phyloP scores from a whole-genome alignment of 2,329 filamentous ascomycete genomes.

The Cladosporium sp. region DNA sequence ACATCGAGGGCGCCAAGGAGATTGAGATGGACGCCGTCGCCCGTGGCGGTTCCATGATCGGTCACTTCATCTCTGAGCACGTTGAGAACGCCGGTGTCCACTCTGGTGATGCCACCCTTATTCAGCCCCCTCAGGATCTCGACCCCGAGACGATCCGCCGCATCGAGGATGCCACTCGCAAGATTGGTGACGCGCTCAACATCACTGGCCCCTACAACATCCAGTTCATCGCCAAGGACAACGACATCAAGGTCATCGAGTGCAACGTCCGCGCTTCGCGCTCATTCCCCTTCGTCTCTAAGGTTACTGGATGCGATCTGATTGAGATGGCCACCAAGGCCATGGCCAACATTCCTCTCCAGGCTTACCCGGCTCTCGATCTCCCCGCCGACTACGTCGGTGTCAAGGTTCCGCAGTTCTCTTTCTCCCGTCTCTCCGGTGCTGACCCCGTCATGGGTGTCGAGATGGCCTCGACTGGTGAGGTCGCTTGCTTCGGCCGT shows the following conservation, averaged over 20 bases:
- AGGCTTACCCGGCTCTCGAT: slow-evolving; percentile 71
- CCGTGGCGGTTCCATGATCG: slow-evolving; percentile 78
- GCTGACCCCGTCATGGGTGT: slow-evolving; percentile 95
- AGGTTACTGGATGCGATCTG: slow-evolving; percentile 95
- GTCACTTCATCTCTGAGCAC: slow-evolving; percentile 97
- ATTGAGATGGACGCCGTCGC: slow-evolving; percentile 99
- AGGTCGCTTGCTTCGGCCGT: slow-evolving; percentile 91
- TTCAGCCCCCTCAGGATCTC: slow-evolving; percentile 89
- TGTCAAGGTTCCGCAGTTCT: slow-evolving; percentile 98
- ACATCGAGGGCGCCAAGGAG: slow-evolving; percentile 98
- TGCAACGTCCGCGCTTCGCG: slow-evolving; percentile 95
- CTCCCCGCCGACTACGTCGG: slow-evolving; percentile 79
- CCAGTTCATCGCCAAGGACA: slow-evolving; percentile 98
- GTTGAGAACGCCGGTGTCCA: slow-evolving; percentile 98
- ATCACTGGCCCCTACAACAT: slow-evolving; percentile 98
- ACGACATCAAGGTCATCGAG: slow-evolving; percentile 99
- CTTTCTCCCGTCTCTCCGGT: slow-evolving; percentile 92
- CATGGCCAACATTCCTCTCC: slow-evolving; percentile 78
- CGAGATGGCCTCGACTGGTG: slow-evolving; percentile 98
- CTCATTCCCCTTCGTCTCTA: slow-evolving; percentile 97
- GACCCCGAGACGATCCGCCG: slow-evolving; percentile 80
- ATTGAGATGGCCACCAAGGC: slow-evolving; percentile 99
- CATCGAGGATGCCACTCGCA: slow-evolving; percentile 90
- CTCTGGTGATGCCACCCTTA: slow-evolving; percentile 93
- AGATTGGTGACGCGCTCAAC: slow-evolving; percentile 90